These are phyloP conservation scores for Fusarium sp. DNA, from an alignment of 2,329 filamentous ascomycete genomes.

Conservation along the genomic window DNA sequence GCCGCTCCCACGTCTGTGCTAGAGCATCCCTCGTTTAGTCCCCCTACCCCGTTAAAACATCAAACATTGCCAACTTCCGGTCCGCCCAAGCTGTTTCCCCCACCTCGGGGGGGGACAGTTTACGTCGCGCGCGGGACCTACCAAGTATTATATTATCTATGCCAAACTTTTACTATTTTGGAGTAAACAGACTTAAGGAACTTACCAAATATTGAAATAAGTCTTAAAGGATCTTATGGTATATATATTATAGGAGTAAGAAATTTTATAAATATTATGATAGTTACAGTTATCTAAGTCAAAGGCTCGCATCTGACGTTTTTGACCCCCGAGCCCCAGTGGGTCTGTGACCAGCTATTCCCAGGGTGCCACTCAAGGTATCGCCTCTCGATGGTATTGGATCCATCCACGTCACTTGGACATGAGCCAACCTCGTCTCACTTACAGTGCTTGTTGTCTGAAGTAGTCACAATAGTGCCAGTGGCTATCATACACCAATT, in stretches of 20 bases:
- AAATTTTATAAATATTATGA: too few relatives aligned
- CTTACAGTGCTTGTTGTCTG: slow-evolving; percentile 18
- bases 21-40: slow-evolving; percentile 32
- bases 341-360: slow-evolving; percentile 34
- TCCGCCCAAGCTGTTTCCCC: slow-evolving; percentile 35
- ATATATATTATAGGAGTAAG: too few relatives aligned
- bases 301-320: too few relatives aligned
- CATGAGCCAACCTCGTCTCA: slow-evolving; percentile 38
- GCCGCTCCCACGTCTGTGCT: slow-evolving; percentile 48
- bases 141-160: too few relatives aligned
- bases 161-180: too few relatives aligned
- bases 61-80: slow-evolving; percentile 37
- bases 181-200: too few relatives aligned
- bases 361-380: slow-evolving; percentile 25
- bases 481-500: not conserved
- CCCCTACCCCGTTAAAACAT: slow-evolving; percentile 42
- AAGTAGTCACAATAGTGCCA: not conserved
- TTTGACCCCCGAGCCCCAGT: slow-evolving; percentile 1
- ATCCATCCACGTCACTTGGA: slow-evolving; percentile 43
- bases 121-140: too few relatives aligned
- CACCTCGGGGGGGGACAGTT: too few relatives aligned
- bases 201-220: too few relatives aligned
- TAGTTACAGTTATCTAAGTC: too few relatives aligned
- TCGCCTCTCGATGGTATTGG: slow-evolving; percentile 33
- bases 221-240: too few relatives aligned